Conservation (phyloP, 768 basidiomycete species). For the Boletus reticuloceps region DNA sequence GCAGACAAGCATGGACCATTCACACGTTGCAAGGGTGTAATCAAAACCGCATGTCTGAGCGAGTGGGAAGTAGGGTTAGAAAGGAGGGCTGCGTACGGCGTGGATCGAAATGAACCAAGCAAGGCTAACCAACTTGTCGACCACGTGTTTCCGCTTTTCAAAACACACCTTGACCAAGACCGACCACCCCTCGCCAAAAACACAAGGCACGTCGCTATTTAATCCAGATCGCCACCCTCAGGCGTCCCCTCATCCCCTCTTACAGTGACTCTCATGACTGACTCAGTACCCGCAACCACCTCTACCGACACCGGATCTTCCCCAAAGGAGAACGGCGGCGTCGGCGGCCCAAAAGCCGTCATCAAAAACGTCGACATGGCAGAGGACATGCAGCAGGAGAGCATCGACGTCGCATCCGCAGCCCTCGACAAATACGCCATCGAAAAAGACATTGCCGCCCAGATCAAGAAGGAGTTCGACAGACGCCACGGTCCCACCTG, state of each 20-base stretch:
- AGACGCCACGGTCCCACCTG: constrained; percentile 89
- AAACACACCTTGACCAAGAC: not conserved
- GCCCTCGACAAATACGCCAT: constrained; percentile 90
- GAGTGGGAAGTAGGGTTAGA: not conserved
- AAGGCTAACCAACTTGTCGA: no score
- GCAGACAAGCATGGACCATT: not conserved
- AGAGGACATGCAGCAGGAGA: constrained; percentile 95
- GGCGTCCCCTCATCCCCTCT: not conserved
- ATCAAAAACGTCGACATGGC: constrained; percentile 97
- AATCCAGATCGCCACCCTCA: constrained; percentile 11
- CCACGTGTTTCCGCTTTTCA: no score
- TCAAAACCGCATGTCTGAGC: not conserved
- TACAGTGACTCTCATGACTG: constrained; percentile 40
- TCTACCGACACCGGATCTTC: constrained; percentile 52
- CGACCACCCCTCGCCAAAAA: constrained; percentile 17
- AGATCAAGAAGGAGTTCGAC: constrained; percentile 99
- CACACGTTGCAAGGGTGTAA: no score
- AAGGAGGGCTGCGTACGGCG: no score
- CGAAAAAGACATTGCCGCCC: constrained; percentile 97
- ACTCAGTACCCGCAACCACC: constrained; percentile 57
- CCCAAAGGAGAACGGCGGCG: constrained; percentile 37
- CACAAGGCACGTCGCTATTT: constrained; percentile 32
- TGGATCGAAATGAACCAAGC: no score
- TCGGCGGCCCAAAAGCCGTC: constrained; percentile 69
- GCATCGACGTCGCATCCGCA: constrained; percentile 80